phyloP scores from a whole-genome alignment of 2,329 filamentous ascomycete genomes.

The Mycosphaerella sp. region DNA sequence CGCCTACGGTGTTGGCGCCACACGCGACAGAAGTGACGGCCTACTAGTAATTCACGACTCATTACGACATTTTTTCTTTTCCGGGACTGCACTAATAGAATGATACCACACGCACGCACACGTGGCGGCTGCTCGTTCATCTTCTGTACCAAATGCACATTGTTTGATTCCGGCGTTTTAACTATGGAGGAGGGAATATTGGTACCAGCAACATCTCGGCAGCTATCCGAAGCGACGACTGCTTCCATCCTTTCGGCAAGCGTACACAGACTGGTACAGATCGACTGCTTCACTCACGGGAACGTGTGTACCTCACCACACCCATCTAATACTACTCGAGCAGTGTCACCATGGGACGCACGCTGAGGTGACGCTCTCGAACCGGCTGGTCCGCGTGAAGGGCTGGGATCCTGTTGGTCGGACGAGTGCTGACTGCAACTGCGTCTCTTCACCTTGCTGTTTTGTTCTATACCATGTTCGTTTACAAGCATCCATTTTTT shows the following conservation, averaged over 20 bases:
- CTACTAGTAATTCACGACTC: constrained; percentile 26
- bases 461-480: constrained; percentile 25
- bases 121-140: constrained; percentile 10
- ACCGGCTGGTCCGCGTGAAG: constrained; percentile 14
- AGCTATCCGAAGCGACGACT: background rate
- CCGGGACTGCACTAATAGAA: constrained; percentile 13
- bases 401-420: constrained; percentile 3
- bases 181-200: constrained; percentile 1
- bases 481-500: constrained; percentile 18
- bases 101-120: constrained; percentile 15
- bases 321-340: constrained; percentile 5
- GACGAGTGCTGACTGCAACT: background rate
- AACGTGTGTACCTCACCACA: background rate
- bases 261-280: background rate
- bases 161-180: constrained; percentile 5
- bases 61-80: constrained; percentile 15
- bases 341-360: background rate
- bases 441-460: background rate
- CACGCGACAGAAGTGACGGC: constrained; percentile 30
- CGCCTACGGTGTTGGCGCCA: constrained; percentile 22
- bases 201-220: constrained; percentile 8
- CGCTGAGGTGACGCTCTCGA: background rate
- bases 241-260: constrained; percentile 1
- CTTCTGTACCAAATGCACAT: constrained; percentile 11
- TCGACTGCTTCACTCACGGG: background rate